Evolutionary conservation across 305 asterid species (phyloP).

Genomic region (Solanum aculeatissimum): DNA sequence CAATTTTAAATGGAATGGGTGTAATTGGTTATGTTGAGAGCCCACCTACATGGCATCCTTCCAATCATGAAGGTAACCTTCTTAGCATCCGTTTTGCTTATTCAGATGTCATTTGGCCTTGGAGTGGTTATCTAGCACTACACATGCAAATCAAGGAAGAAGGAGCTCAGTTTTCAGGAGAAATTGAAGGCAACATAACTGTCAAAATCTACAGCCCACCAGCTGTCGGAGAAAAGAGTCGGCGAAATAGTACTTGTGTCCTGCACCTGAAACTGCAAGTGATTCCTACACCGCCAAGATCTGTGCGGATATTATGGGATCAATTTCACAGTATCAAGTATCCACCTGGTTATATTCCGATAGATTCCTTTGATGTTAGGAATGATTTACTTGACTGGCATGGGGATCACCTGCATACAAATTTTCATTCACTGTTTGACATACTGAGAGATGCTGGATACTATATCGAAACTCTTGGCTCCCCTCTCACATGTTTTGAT

Average conservation of each 20-base stretch:
- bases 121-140: slow-evolving; percentile 88
- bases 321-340: slow-evolving; percentile 88
- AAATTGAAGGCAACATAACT: slow-evolving; percentile 72
- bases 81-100: slow-evolving; percentile 70
- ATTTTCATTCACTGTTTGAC: slow-evolving; percentile 80
- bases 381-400: slow-evolving; percentile 96
- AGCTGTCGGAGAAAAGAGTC: slow-evolving; percentile 43
- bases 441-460: slow-evolving; percentile 88
- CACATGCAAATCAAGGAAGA: slow-evolving; percentile 95
- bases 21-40: slow-evolving; percentile 65
- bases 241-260: slow-evolving; percentile 53
- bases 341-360: slow-evolving; percentile 92
- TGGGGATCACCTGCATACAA: slow-evolving; percentile 92
- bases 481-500: slow-evolving; percentile 90
- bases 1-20: slow-evolving; percentile 91
- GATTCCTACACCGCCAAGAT: slow-evolving; percentile 78
- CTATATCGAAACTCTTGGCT: slow-evolving; percentile 83
- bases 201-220: slow-evolving; percentile 71
- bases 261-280: slow-evolving; percentile 66
- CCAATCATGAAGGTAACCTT: slow-evolving; percentile 69
- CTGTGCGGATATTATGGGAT: slow-evolving; percentile 73
- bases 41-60: slow-evolving; percentile 85
- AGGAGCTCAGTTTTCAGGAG: slow-evolving; percentile 77
- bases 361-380: slow-evolving; percentile 88
- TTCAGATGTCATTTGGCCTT: slow-evolving; percentile 90